Evolutionary conservation across 768 basidiomycete species (phyloP), one percentile per base, ranked within the genome.

Genomic region (Cystofilobasidium bisporidii): DNA sequence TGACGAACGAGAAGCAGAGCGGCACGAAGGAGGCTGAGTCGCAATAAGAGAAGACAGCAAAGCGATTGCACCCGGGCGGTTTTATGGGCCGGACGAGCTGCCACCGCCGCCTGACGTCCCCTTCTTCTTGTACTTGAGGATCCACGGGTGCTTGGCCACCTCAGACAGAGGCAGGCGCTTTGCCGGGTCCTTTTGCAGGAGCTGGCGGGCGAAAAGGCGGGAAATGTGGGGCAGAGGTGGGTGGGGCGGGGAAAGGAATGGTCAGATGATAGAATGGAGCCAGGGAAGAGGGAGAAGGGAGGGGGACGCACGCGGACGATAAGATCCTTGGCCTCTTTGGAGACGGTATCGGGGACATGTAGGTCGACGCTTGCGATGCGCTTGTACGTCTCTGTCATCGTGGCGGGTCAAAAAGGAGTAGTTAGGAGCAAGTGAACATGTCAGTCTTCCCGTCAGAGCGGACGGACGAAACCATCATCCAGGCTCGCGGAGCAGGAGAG

Each of bases 331-430:
- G 84, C 86, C 68, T 87, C 87, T 20, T 81, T 74, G 0, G 85
- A 85, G 59, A 88, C 79, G 14, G 77, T 75, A 1, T 79, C 72
- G 1, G 86, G 87, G 69, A 88, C 84, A 45, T 77, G 78, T 40
- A 94, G 82, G 74, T 96, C 88, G n/a, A 93, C 89, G 69, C 82
- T 85, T 28, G 87, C 84, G 69, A 98, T 98, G 12, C 91, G 84
- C 63, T 85, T 84, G 76, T 96, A 94, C 0, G 94, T 97, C 47
- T 89, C 93, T 88, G 66, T 11, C 8, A 20, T 8, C 3, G 14
- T 22, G 20, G 12, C 30, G 36, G 17, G n/a, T 22, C 3, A 28
- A 45, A n/a, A n/a, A n/a, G n/a, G n/a, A n/a, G 28, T 41, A n/a
- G 30, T 38, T 11, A 14, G 8, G 41, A 10, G 24, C 30, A 53